These are phyloP conservation scores for Fusarium begoniae DNA, from an alignment of 2,329 filamentous ascomycete genomes.

Conservation along the genomic window DNA sequence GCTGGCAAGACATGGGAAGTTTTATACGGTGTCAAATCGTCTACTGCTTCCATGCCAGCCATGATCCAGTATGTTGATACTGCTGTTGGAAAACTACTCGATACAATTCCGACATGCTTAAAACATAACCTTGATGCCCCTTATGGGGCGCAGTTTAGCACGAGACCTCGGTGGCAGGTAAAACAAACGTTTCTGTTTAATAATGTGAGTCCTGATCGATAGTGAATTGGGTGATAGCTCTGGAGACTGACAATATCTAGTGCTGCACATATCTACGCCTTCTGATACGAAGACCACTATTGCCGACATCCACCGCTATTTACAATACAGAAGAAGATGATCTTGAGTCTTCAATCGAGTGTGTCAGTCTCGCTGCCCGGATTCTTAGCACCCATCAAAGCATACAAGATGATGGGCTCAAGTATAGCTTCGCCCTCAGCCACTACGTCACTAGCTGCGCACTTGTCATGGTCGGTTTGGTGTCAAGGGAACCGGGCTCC, in stretches of 20 bases:
- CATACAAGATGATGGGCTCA: conserved; percentile 21
- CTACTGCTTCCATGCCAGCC: conserved; percentile 1
- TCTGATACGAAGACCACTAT: conserved; percentile 21
- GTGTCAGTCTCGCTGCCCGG: conserved; percentile 20
- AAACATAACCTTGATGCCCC: background rate
- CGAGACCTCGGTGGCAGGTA: conserved; percentile 14
- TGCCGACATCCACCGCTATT: background rate
- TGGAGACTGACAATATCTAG: background rate
- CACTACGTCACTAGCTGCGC: conserved; percentile 33
- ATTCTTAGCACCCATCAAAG: conserved; percentile 21
- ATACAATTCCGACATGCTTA: conserved; percentile 3
- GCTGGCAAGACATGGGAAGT: conserved; percentile 32
- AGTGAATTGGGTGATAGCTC: no score
- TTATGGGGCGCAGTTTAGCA: conserved; percentile 14
- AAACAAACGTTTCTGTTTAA: conserved; percentile 20
- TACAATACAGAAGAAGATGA: conserved; percentile 21
- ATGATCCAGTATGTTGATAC: conserved; percentile 30
- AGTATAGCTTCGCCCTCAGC: conserved; percentile 27
- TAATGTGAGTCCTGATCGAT: background rate
- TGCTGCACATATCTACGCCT: conserved; percentile 31
- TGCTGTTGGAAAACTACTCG: conserved; percentile 7
- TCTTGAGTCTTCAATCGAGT: conserved; percentile 14
- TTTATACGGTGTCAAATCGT: conserved; percentile 22
- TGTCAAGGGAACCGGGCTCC: conserved; percentile 14
- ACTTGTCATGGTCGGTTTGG: conserved; percentile 29